Conservation (phyloP, 2,329 filamentous ascomycete species). For the Diaporthe ampelina region DNA sequence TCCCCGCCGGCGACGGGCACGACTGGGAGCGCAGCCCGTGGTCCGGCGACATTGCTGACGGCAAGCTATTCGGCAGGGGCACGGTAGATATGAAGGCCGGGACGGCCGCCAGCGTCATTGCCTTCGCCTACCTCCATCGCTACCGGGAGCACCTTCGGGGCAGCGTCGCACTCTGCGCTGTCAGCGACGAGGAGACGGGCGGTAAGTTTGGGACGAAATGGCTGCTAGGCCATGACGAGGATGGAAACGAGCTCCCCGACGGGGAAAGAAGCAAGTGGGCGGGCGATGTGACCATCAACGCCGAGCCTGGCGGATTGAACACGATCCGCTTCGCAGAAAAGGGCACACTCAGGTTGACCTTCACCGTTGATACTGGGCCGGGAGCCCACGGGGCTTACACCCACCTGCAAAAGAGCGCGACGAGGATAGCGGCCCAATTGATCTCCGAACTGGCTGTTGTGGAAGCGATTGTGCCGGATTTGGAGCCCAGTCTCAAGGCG, state of each 20-base stretch:
- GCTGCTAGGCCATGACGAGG: constrained; percentile 50
- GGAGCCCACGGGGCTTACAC: constrained; percentile 57
- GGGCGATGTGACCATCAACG: constrained; percentile 55
- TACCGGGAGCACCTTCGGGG: constrained; percentile 44
- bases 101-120: constrained; percentile 55
- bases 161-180: constrained; percentile 49
- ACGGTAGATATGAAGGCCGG: constrained; percentile 60
- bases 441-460: constrained; percentile 32
- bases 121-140: constrained; percentile 51
- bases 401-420: constrained; percentile 55
- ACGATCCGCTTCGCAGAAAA: constrained; percentile 59
- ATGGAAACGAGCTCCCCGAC: constrained; percentile 48
- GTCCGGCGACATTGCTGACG: constrained; percentile 52
- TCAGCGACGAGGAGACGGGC: constrained; percentile 57
- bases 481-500: constrained; percentile 44
- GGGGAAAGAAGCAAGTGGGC: constrained; percentile 50
- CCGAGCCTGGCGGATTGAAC: constrained; percentile 53
- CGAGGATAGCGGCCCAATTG: constrained; percentile 49
- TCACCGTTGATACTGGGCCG: constrained; percentile 48
- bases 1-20: constrained; percentile 51
- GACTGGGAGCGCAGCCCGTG: constrained; percentile 55
- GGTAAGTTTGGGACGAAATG: constrained; percentile 54
- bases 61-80: constrained; percentile 53
- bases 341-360: constrained; percentile 56
- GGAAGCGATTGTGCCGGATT: constrained; percentile 32